Evolutionary conservation across 2,329 filamentous ascomycete genomes (phyloP), one percentile per base, ranked within the genome.

Genomic region (Cylindrodendrum hubeiense): DNA sequence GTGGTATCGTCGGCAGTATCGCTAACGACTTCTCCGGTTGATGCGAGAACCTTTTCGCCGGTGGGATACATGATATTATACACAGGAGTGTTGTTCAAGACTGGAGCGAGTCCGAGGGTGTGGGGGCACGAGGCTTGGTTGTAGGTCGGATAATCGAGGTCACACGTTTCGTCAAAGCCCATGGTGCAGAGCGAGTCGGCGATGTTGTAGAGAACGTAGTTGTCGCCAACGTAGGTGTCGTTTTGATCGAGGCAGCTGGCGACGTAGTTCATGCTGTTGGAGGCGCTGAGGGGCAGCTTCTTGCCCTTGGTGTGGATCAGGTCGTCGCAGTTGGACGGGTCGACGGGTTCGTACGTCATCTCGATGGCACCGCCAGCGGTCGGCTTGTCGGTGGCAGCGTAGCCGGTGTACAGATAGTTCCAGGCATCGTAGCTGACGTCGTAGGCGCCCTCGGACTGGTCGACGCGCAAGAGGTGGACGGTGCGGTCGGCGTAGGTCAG

Each of bases 341-440:
- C 79, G 34, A 83, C 83, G 60, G 80, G 76, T 67, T 82, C 79
- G 65, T 79, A 85, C 15, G 80, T 76, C 79, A 88, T 87, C 21
- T 79, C 76, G 22, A 86, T 70, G 12, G 79, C 79, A 21, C 86
- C 87, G 51, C 86, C 87, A 2, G 79, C 74, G 3, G 76, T 78
- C 26, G 86, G 85, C 49, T 81, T 76, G 15, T 81, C 74, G 2
- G 78, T 79, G 4, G 87, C 87, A 3, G 80, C 79, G 56, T 82
- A 62, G 60, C 85, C 85, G 0, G 82, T 85, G 52, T 78, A 72
- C n/a, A 90, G 85, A 69, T 87, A 87, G 78, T 88, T 89, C 86
- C 86, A 90, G 22, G 87, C 87, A 70, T 89, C 87, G 80, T 89
- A 90, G 73, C 80, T 84, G 74, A 90, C 81, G 74, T 90, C 88